A percentile compares a stretch with the other conserved stretches of the same genome.
Evolutionary conservation across 805 yeast genomes (phyloP).

Genomic region (Nakazawaea laoshanensis): DNA sequence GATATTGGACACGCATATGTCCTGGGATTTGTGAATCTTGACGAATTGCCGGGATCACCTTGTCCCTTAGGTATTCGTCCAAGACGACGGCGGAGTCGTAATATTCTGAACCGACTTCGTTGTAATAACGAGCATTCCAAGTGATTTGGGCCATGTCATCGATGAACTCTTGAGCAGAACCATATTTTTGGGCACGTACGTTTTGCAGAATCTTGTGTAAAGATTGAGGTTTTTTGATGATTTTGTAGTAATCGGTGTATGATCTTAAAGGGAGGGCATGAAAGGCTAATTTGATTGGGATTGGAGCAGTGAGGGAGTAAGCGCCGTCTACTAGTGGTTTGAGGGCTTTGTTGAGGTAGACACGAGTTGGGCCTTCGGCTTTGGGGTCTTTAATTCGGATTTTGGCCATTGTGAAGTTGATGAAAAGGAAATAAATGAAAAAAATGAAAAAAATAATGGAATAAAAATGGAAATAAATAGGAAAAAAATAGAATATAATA

Average conservation of each 20-base stretch:
- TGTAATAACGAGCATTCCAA: conserved; percentile 86
- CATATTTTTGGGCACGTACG: conserved; percentile 46
- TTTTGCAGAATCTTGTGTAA: conserved; percentile 61
- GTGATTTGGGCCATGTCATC: conserved; percentile 76
- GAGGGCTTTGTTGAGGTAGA: conserved; percentile 9
- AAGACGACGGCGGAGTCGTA: conserved; percentile 60
- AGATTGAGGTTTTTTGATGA: conserved; percentile 76
- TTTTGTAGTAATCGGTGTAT: conserved; percentile 71
- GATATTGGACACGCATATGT: conserved; percentile 35
- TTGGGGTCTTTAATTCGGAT: conserved; percentile 9
- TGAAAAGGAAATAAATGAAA: too few relatives aligned
- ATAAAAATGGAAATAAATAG: too few relatives aligned
- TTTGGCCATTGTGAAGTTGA: conserved; percentile 8
- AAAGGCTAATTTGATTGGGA: conserved; percentile 32
- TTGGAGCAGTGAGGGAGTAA: conserved; percentile 18
- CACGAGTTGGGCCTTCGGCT: conserved; percentile 1
- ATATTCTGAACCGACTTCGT: conserved; percentile 58
- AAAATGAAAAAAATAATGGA: background rate
- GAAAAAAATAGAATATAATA: too few relatives aligned
- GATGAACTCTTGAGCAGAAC: conserved; percentile 58
- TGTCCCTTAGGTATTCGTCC: conserved; percentile 39
- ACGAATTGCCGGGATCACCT: conserved; percentile 39
- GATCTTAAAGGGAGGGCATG: conserved; percentile 68
- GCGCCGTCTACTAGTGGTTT: conserved; percentile 10
- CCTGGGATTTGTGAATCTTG: conserved; percentile 29